Percentiles rank a stretch among this genome's conserved stretches.
These are phyloP conservation scores for Vanrija sp. DNA, from an alignment of 1,284 basidiomycete species.

Conservation along the genomic window DNA sequence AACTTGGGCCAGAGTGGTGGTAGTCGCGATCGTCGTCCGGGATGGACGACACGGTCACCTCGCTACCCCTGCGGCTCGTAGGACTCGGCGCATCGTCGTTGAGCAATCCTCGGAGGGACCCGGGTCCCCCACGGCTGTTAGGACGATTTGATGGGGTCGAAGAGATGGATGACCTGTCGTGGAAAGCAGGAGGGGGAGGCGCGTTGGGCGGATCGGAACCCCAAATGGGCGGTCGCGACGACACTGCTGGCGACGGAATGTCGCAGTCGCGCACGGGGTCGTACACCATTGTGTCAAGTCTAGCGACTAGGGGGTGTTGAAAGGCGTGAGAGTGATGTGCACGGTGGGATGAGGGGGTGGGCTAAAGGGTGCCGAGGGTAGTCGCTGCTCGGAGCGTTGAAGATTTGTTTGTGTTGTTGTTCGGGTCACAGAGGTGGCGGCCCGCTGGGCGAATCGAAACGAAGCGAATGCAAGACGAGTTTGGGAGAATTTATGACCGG, in stretches of 20 bases:
- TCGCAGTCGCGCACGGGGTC: slow-evolving; percentile 46
- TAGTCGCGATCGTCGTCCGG: slow-evolving; percentile 10
- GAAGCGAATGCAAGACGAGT: too few relatives aligned
- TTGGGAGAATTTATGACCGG: too few relatives aligned
- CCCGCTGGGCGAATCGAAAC: too few relatives aligned
- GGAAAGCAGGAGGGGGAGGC: slow-evolving; percentile 6
- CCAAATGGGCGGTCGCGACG: slow-evolving; percentile 14
- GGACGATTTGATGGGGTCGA: slow-evolving; percentile 2
- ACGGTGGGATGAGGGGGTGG: neutral
- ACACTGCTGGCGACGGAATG: slow-evolving; percentile 34
- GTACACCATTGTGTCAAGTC: slow-evolving; percentile 34
- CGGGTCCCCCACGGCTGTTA: slow-evolving; percentile 4
- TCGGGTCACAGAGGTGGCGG: too few relatives aligned
- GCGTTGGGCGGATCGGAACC: slow-evolving; percentile 6
- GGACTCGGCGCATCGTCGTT: slow-evolving; percentile 10
- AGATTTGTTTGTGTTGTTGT: too few relatives aligned
- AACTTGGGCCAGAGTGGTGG: neutral
- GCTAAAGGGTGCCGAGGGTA: neutral
- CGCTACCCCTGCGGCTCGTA: slow-evolving; percentile 7
- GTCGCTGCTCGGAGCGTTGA: neutral
- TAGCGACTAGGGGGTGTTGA: neutral
- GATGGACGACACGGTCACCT: slow-evolving; percentile 7
- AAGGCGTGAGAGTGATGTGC: neutral
- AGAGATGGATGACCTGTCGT: slow-evolving; percentile 1
- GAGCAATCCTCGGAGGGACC: slow-evolving; percentile 7